Percentiles rank a stretch among this genome's conserved stretches.
These are phyloP conservation scores for Cutaneotrichosporon cavernicola DNA, from an alignment of 1,284 basidiomycete species.

Conservation along the genomic window DNA sequence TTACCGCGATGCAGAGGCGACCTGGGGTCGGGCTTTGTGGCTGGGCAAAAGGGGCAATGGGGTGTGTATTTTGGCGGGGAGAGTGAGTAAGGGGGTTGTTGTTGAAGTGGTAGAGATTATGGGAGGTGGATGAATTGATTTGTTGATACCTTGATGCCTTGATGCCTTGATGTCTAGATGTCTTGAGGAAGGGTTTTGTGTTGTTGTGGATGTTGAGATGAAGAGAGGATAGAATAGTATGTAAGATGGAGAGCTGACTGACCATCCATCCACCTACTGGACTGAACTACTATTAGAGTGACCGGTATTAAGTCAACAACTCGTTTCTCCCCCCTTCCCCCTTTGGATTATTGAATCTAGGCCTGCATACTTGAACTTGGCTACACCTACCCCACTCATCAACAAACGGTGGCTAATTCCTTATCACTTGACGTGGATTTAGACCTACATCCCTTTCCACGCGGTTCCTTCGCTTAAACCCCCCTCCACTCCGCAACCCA, in stretches of 20 bases:
- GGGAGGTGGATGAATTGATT: neutral
- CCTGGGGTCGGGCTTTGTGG: neutral
- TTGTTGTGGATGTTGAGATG: too few relatives aligned
- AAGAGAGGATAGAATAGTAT: too few relatives aligned
- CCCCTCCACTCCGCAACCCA: too few relatives aligned
- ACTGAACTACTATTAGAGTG: too few relatives aligned
- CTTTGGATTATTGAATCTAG: too few relatives aligned
- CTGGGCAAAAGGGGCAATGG: neutral
- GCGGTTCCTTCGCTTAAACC: neutral
- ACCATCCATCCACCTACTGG: too few relatives aligned
- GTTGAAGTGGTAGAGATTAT: neutral
- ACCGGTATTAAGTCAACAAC: too few relatives aligned
- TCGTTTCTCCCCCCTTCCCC: neutral
- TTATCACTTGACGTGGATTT: constrained; percentile 2
- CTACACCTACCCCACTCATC: neutral
- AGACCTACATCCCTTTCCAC: neutral
- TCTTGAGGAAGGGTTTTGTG: too few relatives aligned
- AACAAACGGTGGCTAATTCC: constrained; percentile 1
- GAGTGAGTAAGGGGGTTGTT: neutral
- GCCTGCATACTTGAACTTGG: neutral
- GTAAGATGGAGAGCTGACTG: too few relatives aligned
- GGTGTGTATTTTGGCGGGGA: neutral
- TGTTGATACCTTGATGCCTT: too few relatives aligned
- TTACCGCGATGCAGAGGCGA: neutral
- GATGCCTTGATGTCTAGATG: too few relatives aligned